Evolutionary conservation across 2,329 filamentous ascomycete species (phyloP).

Genomic region (Apiospora kogelbergensis): DNA sequence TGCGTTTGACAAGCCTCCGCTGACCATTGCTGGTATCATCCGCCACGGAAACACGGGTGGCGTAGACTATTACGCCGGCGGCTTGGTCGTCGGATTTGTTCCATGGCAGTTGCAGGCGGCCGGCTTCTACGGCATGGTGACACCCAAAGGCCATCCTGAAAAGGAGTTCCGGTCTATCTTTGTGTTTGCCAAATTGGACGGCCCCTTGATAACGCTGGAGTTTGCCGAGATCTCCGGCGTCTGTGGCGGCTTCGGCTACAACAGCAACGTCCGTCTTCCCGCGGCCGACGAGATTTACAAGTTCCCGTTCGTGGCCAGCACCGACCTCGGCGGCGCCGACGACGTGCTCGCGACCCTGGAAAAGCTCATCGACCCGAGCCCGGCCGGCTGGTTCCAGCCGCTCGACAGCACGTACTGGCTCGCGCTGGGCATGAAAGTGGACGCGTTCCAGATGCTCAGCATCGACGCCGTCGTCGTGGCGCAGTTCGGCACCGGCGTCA

Average conservation of each 20-base stretch:
- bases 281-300: slow-evolving; percentile 22
- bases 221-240: slow-evolving; percentile 38
- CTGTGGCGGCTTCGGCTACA: slow-evolving; percentile 41
- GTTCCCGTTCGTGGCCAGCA: slow-evolving; percentile 33
- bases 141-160: slow-evolving; percentile 9
- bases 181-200: slow-evolving; percentile 37
- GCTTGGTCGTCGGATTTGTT: slow-evolving; percentile 32
- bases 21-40: slow-evolving; percentile 37
- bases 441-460: slow-evolving; percentile 38
- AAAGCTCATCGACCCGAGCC: slow-evolving; percentile 18
- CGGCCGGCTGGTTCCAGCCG: slow-evolving; percentile 31
- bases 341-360: slow-evolving; percentile 15
- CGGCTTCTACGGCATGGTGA: slow-evolving; percentile 36
- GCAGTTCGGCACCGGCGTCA: slow-evolving; percentile 28
- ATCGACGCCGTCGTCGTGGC: slow-evolving; percentile 37
- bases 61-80: slow-evolving; percentile 36
- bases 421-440: slow-evolving; percentile 37
- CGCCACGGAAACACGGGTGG: slow-evolving; percentile 23
- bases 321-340: neutral
- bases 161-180: slow-evolving; percentile 33
- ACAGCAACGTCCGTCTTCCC: slow-evolving; percentile 33
- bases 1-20: slow-evolving; percentile 34
- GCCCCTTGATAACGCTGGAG: slow-evolving; percentile 37
- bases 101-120: slow-evolving; percentile 39
- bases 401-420: slow-evolving; percentile 34